Evolutionary conservation across 2,329 filamentous ascomycete genomes (phyloP).

Genomic region (Fusarium illudens): DNA sequence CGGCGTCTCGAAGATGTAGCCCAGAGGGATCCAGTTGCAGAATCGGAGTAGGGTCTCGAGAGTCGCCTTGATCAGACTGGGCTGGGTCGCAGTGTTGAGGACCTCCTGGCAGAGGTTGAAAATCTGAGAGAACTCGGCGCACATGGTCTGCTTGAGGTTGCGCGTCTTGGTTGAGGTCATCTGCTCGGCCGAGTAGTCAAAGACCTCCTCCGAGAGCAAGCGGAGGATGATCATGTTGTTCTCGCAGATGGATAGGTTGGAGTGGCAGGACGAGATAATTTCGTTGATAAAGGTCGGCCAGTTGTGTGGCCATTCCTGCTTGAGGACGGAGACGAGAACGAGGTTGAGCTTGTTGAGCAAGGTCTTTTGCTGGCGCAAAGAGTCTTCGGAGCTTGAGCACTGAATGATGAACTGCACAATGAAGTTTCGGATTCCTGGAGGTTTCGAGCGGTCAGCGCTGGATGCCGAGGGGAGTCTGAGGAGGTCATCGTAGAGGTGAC

Average conservation of each 20-base stretch:
- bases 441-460: conserved; percentile 21
- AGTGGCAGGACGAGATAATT: conserved; percentile 95
- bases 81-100: conserved; percentile 85
- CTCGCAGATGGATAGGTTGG: conserved; percentile 95
- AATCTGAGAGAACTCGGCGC: conserved; percentile 96
- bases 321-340: conserved; percentile 95
- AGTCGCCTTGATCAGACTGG: conserved; percentile 93
- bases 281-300: conserved; percentile 99
- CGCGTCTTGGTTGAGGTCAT: conserved; percentile 99
- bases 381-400: conserved; percentile 88
- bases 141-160: conserved; percentile 98
- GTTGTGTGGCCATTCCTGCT: conserved; percentile 99
- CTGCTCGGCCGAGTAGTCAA: conserved; percentile 97
- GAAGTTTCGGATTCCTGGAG: conserved; percentile 93
- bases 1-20: conserved; percentile 98
- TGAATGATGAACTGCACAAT: conserved; percentile 99
- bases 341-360: conserved; percentile 98
- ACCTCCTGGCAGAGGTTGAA: conserved; percentile 98
- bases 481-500: conserved; percentile 35
- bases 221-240: conserved; percentile 99
- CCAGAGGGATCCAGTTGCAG: conserved; percentile 98
- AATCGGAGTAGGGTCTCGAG: conserved; percentile 95
- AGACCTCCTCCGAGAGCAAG: conserved; percentile 95
- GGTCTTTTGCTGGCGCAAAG: conserved; percentile 82
- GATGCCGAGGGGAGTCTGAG: background rate